Evolutionary conservation across 371 early-diverging fungal species (phyloP), one percentile per base, ranked within the genome.

Genomic region (Syncephalis fuscata): DNA sequence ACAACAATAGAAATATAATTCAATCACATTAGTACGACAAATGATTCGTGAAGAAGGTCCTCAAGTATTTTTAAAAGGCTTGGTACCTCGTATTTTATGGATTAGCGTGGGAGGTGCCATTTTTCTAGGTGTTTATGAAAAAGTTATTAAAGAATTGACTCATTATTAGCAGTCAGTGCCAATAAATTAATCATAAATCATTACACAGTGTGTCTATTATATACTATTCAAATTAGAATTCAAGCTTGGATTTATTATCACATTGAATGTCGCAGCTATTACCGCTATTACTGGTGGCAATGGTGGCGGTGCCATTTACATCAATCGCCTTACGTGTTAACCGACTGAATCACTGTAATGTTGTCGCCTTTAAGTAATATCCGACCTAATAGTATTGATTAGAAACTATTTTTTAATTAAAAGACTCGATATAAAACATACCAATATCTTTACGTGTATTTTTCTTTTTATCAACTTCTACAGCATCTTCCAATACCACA

Each of bases 121-220:
- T 44, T 96, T 96, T 57, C 73, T 96, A 53, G 96, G 96, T 25
- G 83, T 80, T 5, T 93, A 96, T 64, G 96, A 96, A 60, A 76
- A 82, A 61, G 76, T 70, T 39, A 70, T 77, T 51, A 68, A 68
- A 48, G 32, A 32, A 32, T 32, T 32, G 32, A 7, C 32, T n/a
- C n/a, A n/a, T n/a, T n/a, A n/a, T n/a, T n/a, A n/a, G n/a, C n/a
- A n/a, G n/a, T n/a, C n/a, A n/a, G n/a, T n/a, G n/a, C n/a, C n/a
- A n/a, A n/a, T n/a, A n/a, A n/a, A n/a, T n/a, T n/a, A n/a, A n/a
- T n/a, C n/a, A n/a, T n/a, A n/a, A n/a, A n/a, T n/a, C n/a, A n/a
- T n/a, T n/a, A n/a, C n/a, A n/a, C n/a, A n/a, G n/a, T n/a, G n/a
- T n/a, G n/a, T n/a, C n/a, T n/a, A n/a, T n/a, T n/a, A n/a, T n/a